Evolutionary conservation across 1,284 basidiomycete genomes (phyloP).

Genomic region (Ustilago cynodontis): DNA sequence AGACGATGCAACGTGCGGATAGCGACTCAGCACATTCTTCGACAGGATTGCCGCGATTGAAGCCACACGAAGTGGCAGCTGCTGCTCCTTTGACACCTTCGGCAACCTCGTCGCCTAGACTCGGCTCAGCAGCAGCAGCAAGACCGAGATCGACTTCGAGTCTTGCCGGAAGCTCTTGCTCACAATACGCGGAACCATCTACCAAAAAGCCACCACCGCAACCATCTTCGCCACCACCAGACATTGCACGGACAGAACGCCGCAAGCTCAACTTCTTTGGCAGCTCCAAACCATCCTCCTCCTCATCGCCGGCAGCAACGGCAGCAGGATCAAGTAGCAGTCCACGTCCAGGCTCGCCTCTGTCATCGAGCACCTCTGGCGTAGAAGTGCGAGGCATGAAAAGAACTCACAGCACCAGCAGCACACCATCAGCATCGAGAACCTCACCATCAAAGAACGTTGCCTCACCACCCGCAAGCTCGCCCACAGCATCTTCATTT

Average conservation of each 20-base stretch:
- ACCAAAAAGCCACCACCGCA: background rate
- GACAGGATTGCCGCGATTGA: constrained; percentile 17
- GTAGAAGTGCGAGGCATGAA: constrained; percentile 23
- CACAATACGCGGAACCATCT: constrained; percentile 1
- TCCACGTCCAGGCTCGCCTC: constrained; percentile 3
- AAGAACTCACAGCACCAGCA: constrained; percentile 10
- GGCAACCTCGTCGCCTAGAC: background rate
- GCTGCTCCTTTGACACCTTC: constrained; percentile 22
- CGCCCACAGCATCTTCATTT: constrained; percentile 3
- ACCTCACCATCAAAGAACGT: background rate
- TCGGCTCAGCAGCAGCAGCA: background rate
- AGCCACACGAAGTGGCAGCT: constrained; percentile 34
- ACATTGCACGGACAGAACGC: constrained; percentile 24
- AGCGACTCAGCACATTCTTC: background rate
- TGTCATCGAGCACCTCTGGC: background rate
- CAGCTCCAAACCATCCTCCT: background rate
- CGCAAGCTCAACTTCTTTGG: constrained; percentile 46
- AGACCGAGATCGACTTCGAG: background rate
- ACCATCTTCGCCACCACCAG: constrained; percentile 28
- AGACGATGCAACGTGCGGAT: background rate
- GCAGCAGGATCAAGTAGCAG: constrained; percentile 11
- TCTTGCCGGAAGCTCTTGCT: background rate
- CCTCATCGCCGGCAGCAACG: background rate
- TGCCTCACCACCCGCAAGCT: constrained; percentile 11
- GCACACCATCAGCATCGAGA: background rate